These are phyloP conservation scores for Penicillium sp. DNA, from an alignment of 2,329 filamentous ascomycete genomes.

Conservation along the genomic window DNA sequence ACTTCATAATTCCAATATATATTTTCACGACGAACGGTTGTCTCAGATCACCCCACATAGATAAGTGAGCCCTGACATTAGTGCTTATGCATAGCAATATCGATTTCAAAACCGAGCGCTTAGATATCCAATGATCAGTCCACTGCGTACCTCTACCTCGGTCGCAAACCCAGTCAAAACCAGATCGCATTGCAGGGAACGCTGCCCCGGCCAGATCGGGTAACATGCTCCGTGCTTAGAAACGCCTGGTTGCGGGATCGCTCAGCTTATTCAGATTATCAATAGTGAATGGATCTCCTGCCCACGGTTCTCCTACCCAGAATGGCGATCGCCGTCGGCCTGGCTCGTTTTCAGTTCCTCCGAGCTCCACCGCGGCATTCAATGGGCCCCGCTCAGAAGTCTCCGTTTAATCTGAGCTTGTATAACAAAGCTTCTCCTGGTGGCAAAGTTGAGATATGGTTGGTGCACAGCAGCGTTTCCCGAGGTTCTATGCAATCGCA, in stretches of 20 bases:
- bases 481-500: neutral
- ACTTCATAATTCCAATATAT: neutral
- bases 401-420: neutral
- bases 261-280: slow-evolving; percentile 1
- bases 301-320: slow-evolving; percentile 28
- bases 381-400: slow-evolving; percentile 2
- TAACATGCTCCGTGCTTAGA: slow-evolving; percentile 22
- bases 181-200: neutral
- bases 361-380: slow-evolving; percentile 18
- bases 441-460: neutral
- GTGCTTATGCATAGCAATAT: neutral
- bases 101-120: neutral
- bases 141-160: too few relatives aligned
- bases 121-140: neutral
- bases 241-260: slow-evolving; percentile 13
- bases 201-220: slow-evolving; percentile 7
- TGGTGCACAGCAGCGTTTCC: neutral
- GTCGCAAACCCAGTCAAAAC: neutral
- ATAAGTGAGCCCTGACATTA: neutral
- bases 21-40: neutral
- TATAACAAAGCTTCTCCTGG: neutral
- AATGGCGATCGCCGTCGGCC: slow-evolving; percentile 24
- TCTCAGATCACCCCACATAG: neutral
- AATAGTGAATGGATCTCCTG: neutral
- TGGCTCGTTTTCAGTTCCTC: slow-evolving; percentile 17